Percentiles rank a stretch among this genome's conserved stretches.
phyloP scores from a whole-genome alignment of 2,329 filamentous ascomycete genomes.

The Lizonia empirigonia region DNA sequence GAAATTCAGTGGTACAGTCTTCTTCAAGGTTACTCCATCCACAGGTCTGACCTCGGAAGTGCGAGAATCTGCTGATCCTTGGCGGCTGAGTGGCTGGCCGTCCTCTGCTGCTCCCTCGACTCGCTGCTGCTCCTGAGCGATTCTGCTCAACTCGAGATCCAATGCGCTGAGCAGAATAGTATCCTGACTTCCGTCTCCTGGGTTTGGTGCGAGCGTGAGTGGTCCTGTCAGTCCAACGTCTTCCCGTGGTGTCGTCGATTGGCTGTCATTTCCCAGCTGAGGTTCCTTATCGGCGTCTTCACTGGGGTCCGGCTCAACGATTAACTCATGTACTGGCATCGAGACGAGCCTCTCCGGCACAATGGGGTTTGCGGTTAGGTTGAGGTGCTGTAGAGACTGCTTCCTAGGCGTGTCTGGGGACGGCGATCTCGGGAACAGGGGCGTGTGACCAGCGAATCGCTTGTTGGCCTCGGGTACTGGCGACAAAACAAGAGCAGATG shows the following conservation, averaged over 20 bases:
- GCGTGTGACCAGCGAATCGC: slow-evolving; percentile 47
- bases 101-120: slow-evolving; percentile 22
- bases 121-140: slow-evolving; percentile 29
- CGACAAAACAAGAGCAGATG: slow-evolving; percentile 36
- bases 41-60: slow-evolving; percentile 30
- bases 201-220: slow-evolving; percentile 41
- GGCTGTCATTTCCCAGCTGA: slow-evolving; percentile 15
- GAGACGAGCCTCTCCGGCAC: slow-evolving; percentile 17
- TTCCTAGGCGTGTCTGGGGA: slow-evolving; percentile 4
- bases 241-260: slow-evolving; percentile 23
- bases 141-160: slow-evolving; percentile 34
- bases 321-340: slow-evolving; percentile 17
- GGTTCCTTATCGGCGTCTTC: slow-evolving; percentile 15
- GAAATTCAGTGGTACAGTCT: slow-evolving; percentile 40
- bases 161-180: slow-evolving; percentile 37
- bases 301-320: slow-evolving; percentile 11
- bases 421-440: slow-evolving; percentile 30
- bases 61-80: slow-evolving; percentile 28
- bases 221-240: slow-evolving; percentile 38
- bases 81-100: slow-evolving; percentile 28
- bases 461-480: slow-evolving; percentile 44
- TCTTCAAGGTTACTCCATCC: slow-evolving; percentile 46
- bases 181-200: slow-evolving; percentile 39
- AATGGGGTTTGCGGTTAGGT: not conserved
- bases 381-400: slow-evolving; percentile 13